These are phyloP conservation scores for Kwoniella europaea DNA, from an alignment of 768 basidiomycete genomes.

Conservation along the genomic window DNA sequence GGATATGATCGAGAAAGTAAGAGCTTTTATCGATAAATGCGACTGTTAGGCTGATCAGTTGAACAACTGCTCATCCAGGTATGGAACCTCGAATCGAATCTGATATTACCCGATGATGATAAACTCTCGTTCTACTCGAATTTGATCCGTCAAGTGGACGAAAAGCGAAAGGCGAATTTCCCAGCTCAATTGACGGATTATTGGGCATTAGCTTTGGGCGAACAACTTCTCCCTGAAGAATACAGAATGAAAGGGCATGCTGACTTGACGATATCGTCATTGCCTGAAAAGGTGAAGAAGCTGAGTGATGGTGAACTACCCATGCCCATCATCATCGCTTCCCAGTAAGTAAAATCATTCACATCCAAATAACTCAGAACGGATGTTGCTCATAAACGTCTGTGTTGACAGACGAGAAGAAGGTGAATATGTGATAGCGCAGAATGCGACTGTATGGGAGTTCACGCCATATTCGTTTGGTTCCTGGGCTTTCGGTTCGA, in stretches of 20 bases:
- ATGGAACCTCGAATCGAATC: slow-evolving; percentile 55
- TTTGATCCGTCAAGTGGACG: slow-evolving; percentile 46
- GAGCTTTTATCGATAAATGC: slow-evolving; percentile 6
- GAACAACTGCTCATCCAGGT: slow-evolving; percentile 27
- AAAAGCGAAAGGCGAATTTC: slow-evolving; percentile 48
- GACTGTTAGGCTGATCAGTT: neutral
- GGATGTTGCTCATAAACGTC: neutral
- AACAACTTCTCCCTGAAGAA: slow-evolving; percentile 53
- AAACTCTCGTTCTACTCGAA: slow-evolving; percentile 53
- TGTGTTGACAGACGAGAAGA: slow-evolving; percentile 41
- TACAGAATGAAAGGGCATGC: slow-evolving; percentile 48
- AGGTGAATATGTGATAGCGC: slow-evolving; percentile 48
- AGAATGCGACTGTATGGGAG: slow-evolving; percentile 56
- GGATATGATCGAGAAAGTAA: slow-evolving; percentile 50
- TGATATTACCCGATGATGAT: slow-evolving; percentile 52
- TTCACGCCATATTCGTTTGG: slow-evolving; percentile 56
- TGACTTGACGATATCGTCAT: slow-evolving; percentile 49
- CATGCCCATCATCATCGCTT: slow-evolving; percentile 56
- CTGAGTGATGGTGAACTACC: slow-evolving; percentile 43
- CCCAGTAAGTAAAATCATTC: slow-evolving; percentile 37
- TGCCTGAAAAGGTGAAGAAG: slow-evolving; percentile 28
- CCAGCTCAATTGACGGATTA: slow-evolving; percentile 56
- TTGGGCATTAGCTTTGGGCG: slow-evolving; percentile 52
- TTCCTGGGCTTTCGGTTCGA: slow-evolving; percentile 52
- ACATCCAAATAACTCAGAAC: too few species aligned